These are phyloP conservation scores for Mycosphaerella arachidis DNA, from an alignment of 2,329 filamentous ascomycete species.

Conservation along the genomic window DNA sequence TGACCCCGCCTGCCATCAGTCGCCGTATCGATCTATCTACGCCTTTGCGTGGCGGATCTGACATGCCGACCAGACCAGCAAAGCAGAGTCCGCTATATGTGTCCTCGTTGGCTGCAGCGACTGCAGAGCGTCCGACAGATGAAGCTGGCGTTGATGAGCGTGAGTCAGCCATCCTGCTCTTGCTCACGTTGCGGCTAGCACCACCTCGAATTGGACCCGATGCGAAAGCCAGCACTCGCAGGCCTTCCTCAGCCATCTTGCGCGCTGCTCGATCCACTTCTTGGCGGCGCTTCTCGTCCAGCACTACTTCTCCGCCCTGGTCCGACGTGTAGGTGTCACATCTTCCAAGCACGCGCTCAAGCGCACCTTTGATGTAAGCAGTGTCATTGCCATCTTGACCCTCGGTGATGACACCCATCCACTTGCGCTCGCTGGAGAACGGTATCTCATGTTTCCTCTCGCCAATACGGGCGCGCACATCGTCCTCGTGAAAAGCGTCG, in stretches of 20 bases:
- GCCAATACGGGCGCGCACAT: conserved; percentile 83
- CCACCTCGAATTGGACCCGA: conserved; percentile 59
- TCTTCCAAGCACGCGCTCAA: conserved; percentile 78
- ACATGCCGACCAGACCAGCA: conserved; percentile 93
- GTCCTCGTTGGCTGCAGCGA: conserved; percentile 51
- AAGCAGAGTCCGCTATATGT: conserved; percentile 80
- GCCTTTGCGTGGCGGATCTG: conserved; percentile 85
- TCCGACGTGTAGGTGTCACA: conserved; percentile 88
- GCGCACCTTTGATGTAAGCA: conserved; percentile 91
- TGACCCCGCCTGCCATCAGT: conserved; percentile 89
- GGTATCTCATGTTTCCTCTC: conserved; percentile 78
- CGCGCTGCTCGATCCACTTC: conserved; percentile 77
- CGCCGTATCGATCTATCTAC: conserved; percentile 85
- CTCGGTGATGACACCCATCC: conserved; percentile 91
- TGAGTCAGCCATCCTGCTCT: neutral
- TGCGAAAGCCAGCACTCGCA: conserved; percentile 88
- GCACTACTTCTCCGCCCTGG: conserved; percentile 78
- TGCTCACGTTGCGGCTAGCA: conserved; percentile 25
- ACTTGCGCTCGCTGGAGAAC: conserved; percentile 96
- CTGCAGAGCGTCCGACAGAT: conserved; percentile 2
- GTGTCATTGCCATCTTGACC: conserved; percentile 64
- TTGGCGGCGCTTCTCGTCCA: conserved; percentile 71
- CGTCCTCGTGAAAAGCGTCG: conserved; percentile 85
- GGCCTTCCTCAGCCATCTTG: conserved; percentile 79
- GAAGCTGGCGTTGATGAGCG: conserved; percentile 23